phyloP scores from a whole-genome alignment of 768 basidiomycete genomes.

The Kwoniella pini region DNA sequence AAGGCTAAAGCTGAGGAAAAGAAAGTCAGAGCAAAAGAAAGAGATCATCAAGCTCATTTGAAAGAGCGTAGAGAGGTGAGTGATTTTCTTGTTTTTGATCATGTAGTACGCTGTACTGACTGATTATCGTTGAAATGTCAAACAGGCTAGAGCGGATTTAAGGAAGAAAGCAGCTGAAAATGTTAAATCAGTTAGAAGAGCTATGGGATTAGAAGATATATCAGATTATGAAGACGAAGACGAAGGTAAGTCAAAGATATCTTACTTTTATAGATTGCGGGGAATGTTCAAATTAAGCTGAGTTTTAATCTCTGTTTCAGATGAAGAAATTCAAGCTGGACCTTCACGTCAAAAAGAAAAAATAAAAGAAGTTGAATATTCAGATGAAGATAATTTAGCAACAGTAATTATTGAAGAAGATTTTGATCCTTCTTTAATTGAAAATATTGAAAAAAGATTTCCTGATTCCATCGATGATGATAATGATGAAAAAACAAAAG shows the following conservation, averaged over 20 bases:
- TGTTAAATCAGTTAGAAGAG: constrained; percentile 72
- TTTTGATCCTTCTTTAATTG: constrained; percentile 67
- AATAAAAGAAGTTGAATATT: constrained; percentile 66
- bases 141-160: constrained; percentile 78
- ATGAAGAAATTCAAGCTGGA: constrained; percentile 28
- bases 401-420: constrained; percentile 91
- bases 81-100: background rate
- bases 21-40: constrained; percentile 69
- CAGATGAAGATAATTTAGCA: constrained; percentile 79
- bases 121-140: background rate
- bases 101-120: no score
- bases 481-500: constrained; percentile 22
- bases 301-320: background rate
- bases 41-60: constrained; percentile 73
- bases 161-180: constrained; percentile 77
- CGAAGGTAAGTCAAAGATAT: background rate
- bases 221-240: constrained; percentile 57
- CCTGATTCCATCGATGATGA: constrained; percentile 16
- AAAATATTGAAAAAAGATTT: background rate
- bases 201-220: constrained; percentile 54
- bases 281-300: background rate
- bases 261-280: no score
- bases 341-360: constrained; percentile 24
- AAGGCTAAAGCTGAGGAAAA: constrained; percentile 76
- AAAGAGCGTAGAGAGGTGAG: constrained; percentile 77